These are phyloP conservation scores for Cynanchum wilfordii DNA, from an alignment of 257 asterid genomes.

Conservation along the genomic window DNA sequence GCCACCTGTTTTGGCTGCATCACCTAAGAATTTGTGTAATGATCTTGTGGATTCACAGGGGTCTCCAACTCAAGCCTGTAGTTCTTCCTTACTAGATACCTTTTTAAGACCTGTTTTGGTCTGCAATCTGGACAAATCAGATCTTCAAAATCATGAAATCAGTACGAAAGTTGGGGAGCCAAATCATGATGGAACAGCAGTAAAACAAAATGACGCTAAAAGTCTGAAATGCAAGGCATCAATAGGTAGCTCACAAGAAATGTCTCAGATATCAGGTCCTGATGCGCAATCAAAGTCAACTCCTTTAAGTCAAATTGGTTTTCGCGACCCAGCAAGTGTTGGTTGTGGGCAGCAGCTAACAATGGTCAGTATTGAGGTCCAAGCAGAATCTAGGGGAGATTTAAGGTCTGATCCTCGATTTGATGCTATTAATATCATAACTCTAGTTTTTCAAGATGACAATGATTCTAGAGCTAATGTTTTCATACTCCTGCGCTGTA, in stretches of 20 bases:
- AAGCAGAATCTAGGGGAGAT: conserved; percentile 85
- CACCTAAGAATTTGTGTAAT: conserved; percentile 26
- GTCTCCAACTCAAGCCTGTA: conserved; percentile 39
- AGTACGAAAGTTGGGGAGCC: conserved; percentile 26
- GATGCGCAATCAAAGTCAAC: conserved; percentile 59
- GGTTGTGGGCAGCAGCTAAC: conserved; percentile 94
- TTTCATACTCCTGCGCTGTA: conserved; percentile 56
- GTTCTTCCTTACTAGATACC: conserved; percentile 32
- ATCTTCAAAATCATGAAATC: conserved; percentile 28
- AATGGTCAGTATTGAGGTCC: conserved; percentile 77
- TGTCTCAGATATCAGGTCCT: conserved; percentile 93
- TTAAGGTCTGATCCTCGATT: conserved; percentile 86
- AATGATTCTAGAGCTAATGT: conserved; percentile 38
- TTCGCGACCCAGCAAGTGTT: conserved; percentile 82
- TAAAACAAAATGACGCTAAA: conserved; percentile 16
- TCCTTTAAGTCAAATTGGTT: conserved; percentile 86
- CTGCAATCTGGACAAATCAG: conserved; percentile 21
- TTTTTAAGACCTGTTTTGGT: conserved; percentile 23
- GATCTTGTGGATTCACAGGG: conserved; percentile 39
- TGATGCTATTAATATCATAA: conserved; percentile 73
- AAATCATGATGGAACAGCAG: conserved; percentile 22
- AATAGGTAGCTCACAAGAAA: conserved; percentile 36
- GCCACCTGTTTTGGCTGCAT: conserved; percentile 28
- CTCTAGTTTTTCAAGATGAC: conserved; percentile 79
- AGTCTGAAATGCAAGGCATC: conserved; percentile 30